A percentile compares a stretch with the other conserved stretches of the same genome.
Conservation (phyloP, 768 basidiomycete species). For the Lyophyllum atratum region DNA sequence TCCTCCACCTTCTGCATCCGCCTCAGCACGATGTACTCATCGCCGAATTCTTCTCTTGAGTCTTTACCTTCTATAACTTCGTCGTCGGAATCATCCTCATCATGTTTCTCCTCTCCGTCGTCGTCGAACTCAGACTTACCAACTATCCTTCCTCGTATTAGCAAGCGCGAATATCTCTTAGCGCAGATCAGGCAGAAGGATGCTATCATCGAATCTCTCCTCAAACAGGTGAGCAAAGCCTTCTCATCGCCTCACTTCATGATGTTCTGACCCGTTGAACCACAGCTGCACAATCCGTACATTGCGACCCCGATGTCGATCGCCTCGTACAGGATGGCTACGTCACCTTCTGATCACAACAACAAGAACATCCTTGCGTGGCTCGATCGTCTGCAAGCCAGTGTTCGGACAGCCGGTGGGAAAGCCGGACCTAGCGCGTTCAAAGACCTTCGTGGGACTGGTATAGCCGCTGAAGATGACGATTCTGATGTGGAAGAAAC, state of each 20-base stretch:
- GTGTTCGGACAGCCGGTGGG: constrained; percentile 51
- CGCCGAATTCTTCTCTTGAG: constrained; percentile 19
- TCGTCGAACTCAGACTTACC: constrained; percentile 41
- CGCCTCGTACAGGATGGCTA: constrained; percentile 77
- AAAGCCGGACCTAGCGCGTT: constrained; percentile 46
- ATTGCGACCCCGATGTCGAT: constrained; percentile 78
- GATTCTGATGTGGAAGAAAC: constrained; percentile 47
- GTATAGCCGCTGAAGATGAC: constrained; percentile 33
- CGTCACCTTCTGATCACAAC: constrained; percentile 71
- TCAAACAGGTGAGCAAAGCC: constrained; percentile 65
- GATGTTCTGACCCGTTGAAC: not conserved
- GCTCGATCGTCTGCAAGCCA: constrained; percentile 70
- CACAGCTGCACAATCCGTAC: constrained; percentile 78
- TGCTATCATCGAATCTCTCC: constrained; percentile 78
- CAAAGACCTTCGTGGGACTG: constrained; percentile 38
- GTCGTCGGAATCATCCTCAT: constrained; percentile 24
- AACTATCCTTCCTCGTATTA: constrained; percentile 40
- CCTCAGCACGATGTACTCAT: constrained; percentile 17
- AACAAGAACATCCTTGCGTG: constrained; percentile 72
- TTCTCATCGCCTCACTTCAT: not conserved
- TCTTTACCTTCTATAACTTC: constrained; percentile 20
- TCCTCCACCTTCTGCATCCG: not conserved
- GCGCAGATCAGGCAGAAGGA: constrained; percentile 89
- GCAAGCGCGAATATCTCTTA: constrained; percentile 84
- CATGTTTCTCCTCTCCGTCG: constrained; percentile 27